Percentiles rank a stretch among this genome's conserved stretches.
Evolutionary conservation across 345 rosid species (phyloP).

Genomic region (Eutrema japonicum): DNA sequence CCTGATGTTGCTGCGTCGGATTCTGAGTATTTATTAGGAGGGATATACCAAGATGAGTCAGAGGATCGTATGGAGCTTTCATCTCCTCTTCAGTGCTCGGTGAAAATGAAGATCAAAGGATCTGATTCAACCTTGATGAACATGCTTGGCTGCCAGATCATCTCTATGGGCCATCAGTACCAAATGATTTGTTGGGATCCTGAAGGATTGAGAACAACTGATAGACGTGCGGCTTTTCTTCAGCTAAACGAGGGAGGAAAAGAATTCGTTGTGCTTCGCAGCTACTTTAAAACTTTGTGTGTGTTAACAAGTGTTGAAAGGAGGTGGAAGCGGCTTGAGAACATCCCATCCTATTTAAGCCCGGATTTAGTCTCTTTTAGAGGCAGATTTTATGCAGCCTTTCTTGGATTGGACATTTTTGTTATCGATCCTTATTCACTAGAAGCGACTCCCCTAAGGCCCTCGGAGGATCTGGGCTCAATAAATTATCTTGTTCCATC

Average conservation of each 20-base stretch:
- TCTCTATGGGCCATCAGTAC: background rate
- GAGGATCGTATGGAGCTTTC: background rate
- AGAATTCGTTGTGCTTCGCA: background rate
- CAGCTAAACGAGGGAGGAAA: background rate
- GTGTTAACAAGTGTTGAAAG: background rate
- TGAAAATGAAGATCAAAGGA: background rate
- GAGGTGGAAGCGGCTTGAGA: slow-evolving; percentile 6
- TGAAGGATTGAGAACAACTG: background rate
- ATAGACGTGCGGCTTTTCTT: background rate
- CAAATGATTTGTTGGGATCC: background rate
- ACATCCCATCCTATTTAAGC: background rate
- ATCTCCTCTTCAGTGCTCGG: slow-evolving; percentile 19
- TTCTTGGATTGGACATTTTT: background rate
- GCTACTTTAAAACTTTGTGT: background rate
- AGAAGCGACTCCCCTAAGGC: background rate
- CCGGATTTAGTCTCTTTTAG: background rate
- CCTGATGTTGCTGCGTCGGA: background rate
- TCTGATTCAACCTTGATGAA: background rate
- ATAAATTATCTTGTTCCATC: background rate
- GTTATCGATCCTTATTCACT: slow-evolving; percentile 18
- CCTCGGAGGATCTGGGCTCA: too few relatives aligned
- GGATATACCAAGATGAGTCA: background rate
- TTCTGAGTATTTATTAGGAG: slow-evolving; percentile 10
- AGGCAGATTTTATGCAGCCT: background rate
- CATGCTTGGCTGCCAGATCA: background rate